Evolutionary conservation across 1,284 basidiomycete genomes (phyloP).

Genomic region (Apiotrichum montevideense): DNA sequence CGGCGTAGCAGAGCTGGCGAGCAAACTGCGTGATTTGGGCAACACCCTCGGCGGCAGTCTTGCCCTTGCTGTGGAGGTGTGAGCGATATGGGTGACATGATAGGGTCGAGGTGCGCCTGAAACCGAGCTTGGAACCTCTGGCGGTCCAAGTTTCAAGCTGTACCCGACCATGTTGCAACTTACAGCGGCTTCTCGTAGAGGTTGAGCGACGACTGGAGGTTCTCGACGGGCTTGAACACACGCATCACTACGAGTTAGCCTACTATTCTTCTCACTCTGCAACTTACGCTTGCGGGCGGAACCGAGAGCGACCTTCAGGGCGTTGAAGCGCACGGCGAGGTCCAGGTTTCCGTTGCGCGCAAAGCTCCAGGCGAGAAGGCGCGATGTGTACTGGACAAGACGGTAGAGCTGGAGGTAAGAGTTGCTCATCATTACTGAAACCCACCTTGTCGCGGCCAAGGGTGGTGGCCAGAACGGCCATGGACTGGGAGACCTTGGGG

Average conservation of each 20-base stretch:
- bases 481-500: slow-evolving; percentile 65
- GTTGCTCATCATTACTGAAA: background rate
- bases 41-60: slow-evolving; percentile 50
- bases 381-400: slow-evolving; percentile 83
- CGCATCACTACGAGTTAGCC: slow-evolving; percentile 63
- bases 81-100: no score
- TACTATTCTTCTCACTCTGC: background rate
- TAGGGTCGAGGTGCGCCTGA: no score
- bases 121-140: no score
- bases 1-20: slow-evolving; percentile 82
- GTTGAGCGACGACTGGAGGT: slow-evolving; percentile 84
- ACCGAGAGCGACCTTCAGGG: slow-evolving; percentile 71
- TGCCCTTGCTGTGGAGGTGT: slow-evolving; percentile 18
- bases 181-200: slow-evolving; percentile 54
- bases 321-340: slow-evolving; percentile 66
- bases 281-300: slow-evolving; percentile 68
- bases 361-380: slow-evolving; percentile 81
- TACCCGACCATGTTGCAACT: slow-evolving; percentile 9
- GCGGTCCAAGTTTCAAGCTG: no score
- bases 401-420: slow-evolving; percentile 64
- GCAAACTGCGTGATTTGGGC: slow-evolving; percentile 76
- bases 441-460: slow-evolving; percentile 79
- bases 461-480: slow-evolving; percentile 74
- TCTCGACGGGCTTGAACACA: slow-evolving; percentile 88
- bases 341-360: slow-evolving; percentile 59